phyloP scores from a whole-genome alignment of 1,284 basidiomycete genomes.

The Malassezia japonica region DNA sequence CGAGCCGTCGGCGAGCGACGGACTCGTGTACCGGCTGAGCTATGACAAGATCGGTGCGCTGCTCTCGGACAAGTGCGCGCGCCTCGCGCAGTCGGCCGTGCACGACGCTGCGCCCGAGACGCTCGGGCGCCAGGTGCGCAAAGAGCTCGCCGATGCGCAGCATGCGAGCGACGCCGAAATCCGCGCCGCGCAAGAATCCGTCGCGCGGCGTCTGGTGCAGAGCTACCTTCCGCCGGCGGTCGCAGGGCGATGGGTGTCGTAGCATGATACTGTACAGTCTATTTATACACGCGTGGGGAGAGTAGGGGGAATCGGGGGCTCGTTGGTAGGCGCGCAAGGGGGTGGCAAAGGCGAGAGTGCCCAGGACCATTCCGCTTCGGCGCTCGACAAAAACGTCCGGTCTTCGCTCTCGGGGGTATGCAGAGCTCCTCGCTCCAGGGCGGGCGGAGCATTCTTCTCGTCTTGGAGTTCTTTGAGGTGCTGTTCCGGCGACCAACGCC shows the following conservation, averaged over 20 bases:
- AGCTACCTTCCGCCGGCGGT: not conserved
- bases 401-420: no score
- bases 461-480: no score
- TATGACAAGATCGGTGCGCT: not conserved
- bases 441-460: no score
- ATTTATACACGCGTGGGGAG: not conserved
- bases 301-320: not conserved
- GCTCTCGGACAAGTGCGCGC: constrained; percentile 1
- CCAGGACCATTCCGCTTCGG: constrained; percentile 11
- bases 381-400: not conserved
- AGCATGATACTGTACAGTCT: not conserved
- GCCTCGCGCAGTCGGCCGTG: not conserved
- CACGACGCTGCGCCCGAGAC: constrained; percentile 3
- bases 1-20: not conserved
- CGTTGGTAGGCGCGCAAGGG: not conserved
- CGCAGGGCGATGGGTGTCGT: not conserved
- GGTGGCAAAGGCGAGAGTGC: not conserved
- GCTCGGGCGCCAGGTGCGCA: constrained; percentile 1
- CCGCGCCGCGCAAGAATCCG: not conserved
- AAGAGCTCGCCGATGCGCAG: not conserved
- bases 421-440: no score
- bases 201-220: not conserved
- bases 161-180: not conserved
- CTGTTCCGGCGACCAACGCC: constrained; percentile 6
- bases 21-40: constrained; percentile 11